phyloP scores from a whole-genome alignment of 805 yeast genomes.

The Torulaspora quercuum region DNA sequence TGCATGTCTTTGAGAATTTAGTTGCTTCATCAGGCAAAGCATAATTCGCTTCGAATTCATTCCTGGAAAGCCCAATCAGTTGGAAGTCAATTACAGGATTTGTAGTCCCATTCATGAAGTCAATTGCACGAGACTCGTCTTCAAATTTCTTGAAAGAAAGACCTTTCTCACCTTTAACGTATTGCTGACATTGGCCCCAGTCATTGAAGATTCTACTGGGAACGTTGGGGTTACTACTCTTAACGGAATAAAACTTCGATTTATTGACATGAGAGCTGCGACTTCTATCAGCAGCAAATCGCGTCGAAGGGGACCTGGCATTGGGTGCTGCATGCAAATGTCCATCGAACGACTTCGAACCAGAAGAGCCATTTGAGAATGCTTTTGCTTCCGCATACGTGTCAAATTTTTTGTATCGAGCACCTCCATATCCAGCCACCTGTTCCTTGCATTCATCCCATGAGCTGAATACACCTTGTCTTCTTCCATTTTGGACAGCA shows the following conservation, averaged over 20 bases:
- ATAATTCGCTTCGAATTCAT: slow-evolving; percentile 17
- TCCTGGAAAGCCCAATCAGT: slow-evolving; percentile 19
- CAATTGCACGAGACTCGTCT: slow-evolving; percentile 34
- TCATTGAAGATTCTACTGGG: slow-evolving; percentile 28
- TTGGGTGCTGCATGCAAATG: too few species aligned
- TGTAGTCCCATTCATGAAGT: slow-evolving; percentile 28
- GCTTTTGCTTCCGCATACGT: slow-evolving; percentile 47
- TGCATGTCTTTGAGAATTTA: slow-evolving; percentile 11
- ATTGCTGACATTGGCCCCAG: slow-evolving; percentile 37
- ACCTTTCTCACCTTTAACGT: slow-evolving; percentile 36
- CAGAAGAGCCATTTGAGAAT: slow-evolving; percentile 35
- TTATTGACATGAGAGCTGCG: too few species aligned
- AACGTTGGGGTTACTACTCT: slow-evolving; percentile 29
- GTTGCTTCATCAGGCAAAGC: slow-evolving; percentile 1
- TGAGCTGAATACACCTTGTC: slow-evolving; percentile 51
- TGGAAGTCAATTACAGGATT: slow-evolving; percentile 20
- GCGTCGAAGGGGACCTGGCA: too few species aligned
- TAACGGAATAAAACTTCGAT: slow-evolving; percentile 35
- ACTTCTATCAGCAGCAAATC: too few species aligned
- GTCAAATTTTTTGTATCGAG: slow-evolving; percentile 54
- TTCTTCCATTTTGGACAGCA: slow-evolving; percentile 54
- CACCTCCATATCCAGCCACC: slow-evolving; percentile 55
- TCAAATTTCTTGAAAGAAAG: slow-evolving; percentile 45
- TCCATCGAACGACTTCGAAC: too few species aligned
- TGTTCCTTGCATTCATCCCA: slow-evolving; percentile 59